Conservation (phyloP, 345 rosid genomes). For the Geranium brycei region DNA sequence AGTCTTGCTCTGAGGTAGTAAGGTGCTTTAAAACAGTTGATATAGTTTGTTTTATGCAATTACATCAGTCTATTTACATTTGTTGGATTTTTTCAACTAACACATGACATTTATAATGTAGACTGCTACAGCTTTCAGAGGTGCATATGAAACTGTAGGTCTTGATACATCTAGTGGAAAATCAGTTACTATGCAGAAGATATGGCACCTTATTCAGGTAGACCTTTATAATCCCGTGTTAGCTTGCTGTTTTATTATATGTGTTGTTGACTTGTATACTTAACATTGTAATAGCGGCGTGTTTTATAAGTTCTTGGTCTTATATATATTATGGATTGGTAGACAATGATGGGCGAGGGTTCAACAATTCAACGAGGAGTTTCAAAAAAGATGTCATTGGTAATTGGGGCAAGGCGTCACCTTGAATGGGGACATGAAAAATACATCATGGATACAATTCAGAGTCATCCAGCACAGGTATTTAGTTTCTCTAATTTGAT, state of each 20-base stretch:
- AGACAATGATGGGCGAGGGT: constrained; percentile 78
- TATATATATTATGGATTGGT: constrained; percentile 12
- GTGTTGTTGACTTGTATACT: not conserved
- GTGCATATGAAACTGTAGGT: constrained; percentile 66
- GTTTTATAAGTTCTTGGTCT: constrained; percentile 10
- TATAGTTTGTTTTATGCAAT: too few species aligned
- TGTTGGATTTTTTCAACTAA: not conserved
- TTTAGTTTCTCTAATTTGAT: constrained; percentile 7
- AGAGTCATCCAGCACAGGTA: constrained; percentile 94
- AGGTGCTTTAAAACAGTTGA: too few species aligned
- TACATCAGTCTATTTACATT: too few species aligned
- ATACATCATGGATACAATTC: constrained; percentile 81
- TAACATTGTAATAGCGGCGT: not conserved
- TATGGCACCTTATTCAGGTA: constrained; percentile 97
- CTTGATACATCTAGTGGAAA: constrained; percentile 64
- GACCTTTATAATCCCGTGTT: constrained; percentile 4
- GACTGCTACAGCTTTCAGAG: constrained; percentile 78
- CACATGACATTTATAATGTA: constrained; percentile 15
- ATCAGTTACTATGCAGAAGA: constrained; percentile 86
- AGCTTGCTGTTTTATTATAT: not conserved
- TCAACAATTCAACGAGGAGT: constrained; percentile 33
- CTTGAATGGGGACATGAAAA: constrained; percentile 91
- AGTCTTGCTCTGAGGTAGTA: too few species aligned
- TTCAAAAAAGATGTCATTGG: constrained; percentile 69
- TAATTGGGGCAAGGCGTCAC: constrained; percentile 83